Evolutionary conservation across 768 basidiomycete genomes (phyloP).

Genomic region (Xanthoconium purpureum): DNA sequence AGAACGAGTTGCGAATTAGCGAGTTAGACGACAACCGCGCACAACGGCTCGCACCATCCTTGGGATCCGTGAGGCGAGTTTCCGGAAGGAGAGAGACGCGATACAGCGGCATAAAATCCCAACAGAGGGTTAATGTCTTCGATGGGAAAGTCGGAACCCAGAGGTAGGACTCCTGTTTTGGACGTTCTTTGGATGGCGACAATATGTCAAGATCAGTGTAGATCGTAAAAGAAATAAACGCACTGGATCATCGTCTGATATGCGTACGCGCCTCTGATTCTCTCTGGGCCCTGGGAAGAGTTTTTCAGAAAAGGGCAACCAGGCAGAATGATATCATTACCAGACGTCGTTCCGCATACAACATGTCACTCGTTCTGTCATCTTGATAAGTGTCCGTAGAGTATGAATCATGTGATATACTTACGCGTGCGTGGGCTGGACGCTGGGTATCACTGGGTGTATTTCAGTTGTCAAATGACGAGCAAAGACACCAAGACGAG

Average conservation of each 20-base stretch:
- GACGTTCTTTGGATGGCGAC: conserved; percentile 41
- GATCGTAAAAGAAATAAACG: conserved; percentile 16
- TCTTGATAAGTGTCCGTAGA: neutral
- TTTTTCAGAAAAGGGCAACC: neutral
- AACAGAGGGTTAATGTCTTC: conserved; percentile 86
- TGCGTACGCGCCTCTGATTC: conserved; percentile 88
- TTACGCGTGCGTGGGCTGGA: conserved; percentile 91
- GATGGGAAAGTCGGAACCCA: conserved; percentile 94
- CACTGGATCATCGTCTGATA: conserved; percentile 77
- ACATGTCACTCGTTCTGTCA: conserved; percentile 84
- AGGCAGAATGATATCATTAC: conserved; percentile 34
- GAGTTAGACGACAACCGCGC: neutral
- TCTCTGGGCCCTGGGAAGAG: conserved; percentile 60
- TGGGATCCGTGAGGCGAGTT: conserved; percentile 75
- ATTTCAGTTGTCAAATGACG: neutral
- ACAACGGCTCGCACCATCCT: conserved; percentile 63
- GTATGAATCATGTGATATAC: conserved; percentile 19
- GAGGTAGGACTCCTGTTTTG: conserved; percentile 54
- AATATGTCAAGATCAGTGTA: neutral
- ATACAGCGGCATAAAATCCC: conserved; percentile 87
- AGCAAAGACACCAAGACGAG: conserved; percentile 29
- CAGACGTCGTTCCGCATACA: conserved; percentile 81
- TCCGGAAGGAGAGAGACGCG: conserved; percentile 66
- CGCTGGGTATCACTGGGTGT: conserved; percentile 74
- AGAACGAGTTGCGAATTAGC: neutral